Percentiles rank a stretch among this genome's conserved stretches.
These are phyloP conservation scores for Saksenaea vasiformis DNA, from an alignment of 371 early-diverging fungal species.

Conservation along the genomic window DNA sequence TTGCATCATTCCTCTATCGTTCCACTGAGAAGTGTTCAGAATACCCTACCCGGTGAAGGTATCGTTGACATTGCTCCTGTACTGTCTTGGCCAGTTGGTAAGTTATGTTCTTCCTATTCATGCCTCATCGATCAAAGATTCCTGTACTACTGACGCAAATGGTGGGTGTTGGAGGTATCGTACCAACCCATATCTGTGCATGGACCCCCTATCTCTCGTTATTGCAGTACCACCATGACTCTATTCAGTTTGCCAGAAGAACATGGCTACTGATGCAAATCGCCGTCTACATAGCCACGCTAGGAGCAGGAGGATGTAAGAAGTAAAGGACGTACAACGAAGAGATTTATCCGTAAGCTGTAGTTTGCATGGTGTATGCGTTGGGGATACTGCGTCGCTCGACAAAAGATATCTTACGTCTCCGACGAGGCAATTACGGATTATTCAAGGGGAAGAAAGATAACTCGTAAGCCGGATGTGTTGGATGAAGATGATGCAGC, in stretches of 20 bases:
- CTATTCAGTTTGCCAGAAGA: slow-evolving; percentile 36
- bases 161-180: slow-evolving; percentile 47
- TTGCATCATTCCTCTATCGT: not conserved
- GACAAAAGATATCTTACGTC: slow-evolving; percentile 43
- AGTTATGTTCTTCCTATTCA: not conserved
- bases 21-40: slow-evolving; percentile 8
- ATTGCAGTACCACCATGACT: slow-evolving; percentile 37
- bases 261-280: slow-evolving; percentile 40
- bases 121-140: slow-evolving; percentile 21
- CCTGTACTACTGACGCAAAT: slow-evolving; percentile 41
- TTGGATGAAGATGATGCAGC: not conserved
- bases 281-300: slow-evolving; percentile 34
- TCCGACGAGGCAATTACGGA: slow-evolving; percentile 46
- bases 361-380: slow-evolving; percentile 44
- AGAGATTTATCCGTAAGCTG: not conserved
- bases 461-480: slow-evolving; percentile 27
- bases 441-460: slow-evolving; percentile 50
- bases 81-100: slow-evolving; percentile 48
- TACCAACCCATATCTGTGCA: slow-evolving; percentile 38
- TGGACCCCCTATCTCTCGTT: slow-evolving; percentile 44
- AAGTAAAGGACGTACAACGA: not conserved
- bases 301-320: slow-evolving; percentile 47
- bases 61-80: slow-evolving; percentile 34
- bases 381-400: slow-evolving; percentile 45
- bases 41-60: slow-evolving; percentile 46